A percentile compares a stretch with the other conserved stretches of the same genome.
phyloP scores from a whole-genome alignment of 2,329 filamentous ascomycete genomes.

The Colletotrichum sp. region DNA sequence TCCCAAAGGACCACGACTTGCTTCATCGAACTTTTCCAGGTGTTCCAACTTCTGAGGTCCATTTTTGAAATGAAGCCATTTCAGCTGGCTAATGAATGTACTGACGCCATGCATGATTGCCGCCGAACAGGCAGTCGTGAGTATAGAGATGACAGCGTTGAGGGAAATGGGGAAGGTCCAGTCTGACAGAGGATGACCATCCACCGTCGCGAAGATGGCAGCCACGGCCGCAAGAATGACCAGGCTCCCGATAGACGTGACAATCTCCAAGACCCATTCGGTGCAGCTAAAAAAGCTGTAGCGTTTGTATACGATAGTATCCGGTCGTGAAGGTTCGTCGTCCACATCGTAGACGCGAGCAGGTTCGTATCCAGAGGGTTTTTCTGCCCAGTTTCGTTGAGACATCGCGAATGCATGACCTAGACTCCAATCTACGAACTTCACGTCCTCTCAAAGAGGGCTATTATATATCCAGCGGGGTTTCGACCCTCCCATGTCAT shows the following conservation, averaged over 20 bases:
- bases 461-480: not conserved
- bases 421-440: not conserved
- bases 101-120: not conserved
- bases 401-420: not conserved
- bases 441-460: not conserved
- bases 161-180: not conserved
- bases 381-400: not conserved
- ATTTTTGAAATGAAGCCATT: not conserved
- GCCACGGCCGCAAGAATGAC: not conserved
- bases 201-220: rapidly evolving
- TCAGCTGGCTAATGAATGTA: not conserved
- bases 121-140: not conserved
- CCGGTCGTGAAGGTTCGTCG: rapidly evolving
- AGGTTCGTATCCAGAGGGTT: not conserved
- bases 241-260: not conserved
- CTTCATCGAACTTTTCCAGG: not conserved
- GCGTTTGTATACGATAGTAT: not conserved
- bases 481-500: not conserved
- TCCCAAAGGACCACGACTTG: not conserved
- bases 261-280: not conserved
- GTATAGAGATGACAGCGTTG: not conserved
- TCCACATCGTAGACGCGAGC: not conserved
- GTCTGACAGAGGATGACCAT: rapidly evolving
- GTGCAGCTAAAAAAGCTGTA: rapidly evolving
- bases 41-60: not conserved